Base-by-base conservation (phyloP, 2,329 filamentous ascomycete genomes). In the Hymenoscyphus infarciens region DNA sequence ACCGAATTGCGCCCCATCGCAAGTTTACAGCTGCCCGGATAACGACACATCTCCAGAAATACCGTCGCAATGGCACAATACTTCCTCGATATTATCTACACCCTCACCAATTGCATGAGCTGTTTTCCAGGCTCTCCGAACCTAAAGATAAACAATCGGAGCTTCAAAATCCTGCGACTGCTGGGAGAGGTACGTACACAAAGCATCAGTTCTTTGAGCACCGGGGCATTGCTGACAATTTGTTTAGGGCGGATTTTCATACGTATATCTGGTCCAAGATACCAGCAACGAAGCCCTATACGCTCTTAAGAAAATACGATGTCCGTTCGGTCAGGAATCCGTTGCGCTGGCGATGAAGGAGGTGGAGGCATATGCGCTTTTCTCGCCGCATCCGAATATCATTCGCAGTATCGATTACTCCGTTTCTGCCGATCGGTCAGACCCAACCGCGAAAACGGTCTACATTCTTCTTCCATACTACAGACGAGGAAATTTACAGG, bases 391-490 rank as follows among this genome's bases (percentile, higher is more conserved):
- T 66, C 86, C 88, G 10, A 92, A 92, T 77, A 95, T 98, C 76
- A 97, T 97, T 75, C 88, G 89, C 72, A 86, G 87, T 68, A 82
- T 94, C 73, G 93, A 97, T 78, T 90, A 97, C 77, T 85, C 84
- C 71, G 89, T 97, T 64, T 87, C 89, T 57, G 87, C 86, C 29
- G 92, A 96, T 76, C 82, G 85, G 42, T 81, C 79, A 57, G 84
- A 87, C 67, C 81, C 87, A 1, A 85, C 86, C 56, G 85, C 88
- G 66, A 98, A 98, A 80, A 98, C 94, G 0, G 95, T 98, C 60
- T 99, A 99, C 77, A 95, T 99, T 65, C 82, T 99, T 53, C 83
- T 99, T 22, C 95, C 95, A 13, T 99, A 98, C 80, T 99, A 97
- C 79, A 83, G 92, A 71, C 84, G 94, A 68, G 95, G 95, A 15